These are phyloP conservation scores for Kitagawia praeruptora DNA, from an alignment of 129 eudicot genomes.

Conservation along the genomic window DNA sequence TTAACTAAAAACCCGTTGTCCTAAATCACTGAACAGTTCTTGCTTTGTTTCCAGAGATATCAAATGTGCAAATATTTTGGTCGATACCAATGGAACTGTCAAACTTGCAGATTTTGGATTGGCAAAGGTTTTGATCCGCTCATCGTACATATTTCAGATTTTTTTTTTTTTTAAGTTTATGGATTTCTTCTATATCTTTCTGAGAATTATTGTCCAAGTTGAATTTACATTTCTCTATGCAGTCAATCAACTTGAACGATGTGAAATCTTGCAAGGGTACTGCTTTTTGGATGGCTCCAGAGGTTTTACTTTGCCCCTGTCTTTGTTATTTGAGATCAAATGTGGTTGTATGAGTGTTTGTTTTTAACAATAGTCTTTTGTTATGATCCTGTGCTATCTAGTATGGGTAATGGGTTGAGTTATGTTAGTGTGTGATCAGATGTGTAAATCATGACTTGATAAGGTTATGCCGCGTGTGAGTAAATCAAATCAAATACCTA, in stretches of 20 bases:
- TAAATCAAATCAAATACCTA: no score
- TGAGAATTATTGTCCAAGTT: constrained; percentile 3
- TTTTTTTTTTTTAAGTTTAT: background rate
- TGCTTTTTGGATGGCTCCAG: constrained; percentile 95
- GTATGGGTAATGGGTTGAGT: background rate
- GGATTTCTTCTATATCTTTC: background rate
- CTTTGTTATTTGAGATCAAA: background rate
- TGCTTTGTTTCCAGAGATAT: constrained; percentile 52
- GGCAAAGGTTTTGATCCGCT: constrained; percentile 52
- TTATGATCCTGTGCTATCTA: background rate
- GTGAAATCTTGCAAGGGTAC: constrained; percentile 92
- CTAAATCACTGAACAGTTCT: background rate
- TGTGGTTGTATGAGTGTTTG: background rate
- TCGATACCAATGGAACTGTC: constrained; percentile 67
- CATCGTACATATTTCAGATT: background rate
- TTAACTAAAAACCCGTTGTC: no score
- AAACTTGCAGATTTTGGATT: constrained; percentile 98
- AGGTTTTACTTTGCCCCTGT: constrained; percentile 34
- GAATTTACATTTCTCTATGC: constrained; percentile 3
- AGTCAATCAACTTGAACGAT: constrained; percentile 76
- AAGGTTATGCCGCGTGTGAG: no score
- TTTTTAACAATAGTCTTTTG: background rate
- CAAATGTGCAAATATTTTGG: constrained; percentile 92
- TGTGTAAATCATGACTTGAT: background rate
- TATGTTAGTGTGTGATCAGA: background rate